Conservation (phyloP, 306 rosid genomes). For the Quercus dentata region DNA sequence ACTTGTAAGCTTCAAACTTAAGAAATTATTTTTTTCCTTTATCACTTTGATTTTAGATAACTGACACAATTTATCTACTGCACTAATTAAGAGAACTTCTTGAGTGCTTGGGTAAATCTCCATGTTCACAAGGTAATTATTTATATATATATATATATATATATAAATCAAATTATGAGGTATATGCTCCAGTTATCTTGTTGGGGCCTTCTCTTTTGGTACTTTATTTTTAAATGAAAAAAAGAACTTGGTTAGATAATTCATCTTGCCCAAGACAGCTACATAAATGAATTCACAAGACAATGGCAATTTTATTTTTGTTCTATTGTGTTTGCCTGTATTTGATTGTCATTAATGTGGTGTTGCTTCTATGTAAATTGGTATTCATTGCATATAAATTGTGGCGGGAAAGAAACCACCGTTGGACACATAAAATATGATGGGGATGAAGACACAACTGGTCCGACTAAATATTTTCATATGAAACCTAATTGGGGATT, state of each 20-base stretch:
- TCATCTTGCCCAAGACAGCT: too few species aligned
- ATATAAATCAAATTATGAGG: neutral
- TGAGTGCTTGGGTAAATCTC: neutral
- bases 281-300: too few species aligned
- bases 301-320: too few species aligned
- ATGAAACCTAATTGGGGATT: conserved; percentile 39
- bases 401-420: conserved; percentile 54
- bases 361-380: neutral
- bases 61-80: neutral
- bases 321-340: too few species aligned
- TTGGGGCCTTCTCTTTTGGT: too few species aligned
- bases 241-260: too few species aligned
- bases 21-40: too few species aligned
- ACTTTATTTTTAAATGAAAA: too few species aligned
- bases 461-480: conserved; percentile 30
- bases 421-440: conserved; percentile 34
- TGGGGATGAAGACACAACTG: conserved; percentile 48
- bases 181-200: neutral
- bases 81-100: neutral
- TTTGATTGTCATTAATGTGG: neutral
- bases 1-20: conserved; percentile 10
- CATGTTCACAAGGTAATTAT: conserved; percentile 20
- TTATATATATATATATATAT: neutral
- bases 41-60: neutral
- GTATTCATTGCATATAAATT: conserved; percentile 40